Base-by-base conservation (phyloP, 192 early-diverging fungal species). In the Pilobolus umbonatus region DNA sequence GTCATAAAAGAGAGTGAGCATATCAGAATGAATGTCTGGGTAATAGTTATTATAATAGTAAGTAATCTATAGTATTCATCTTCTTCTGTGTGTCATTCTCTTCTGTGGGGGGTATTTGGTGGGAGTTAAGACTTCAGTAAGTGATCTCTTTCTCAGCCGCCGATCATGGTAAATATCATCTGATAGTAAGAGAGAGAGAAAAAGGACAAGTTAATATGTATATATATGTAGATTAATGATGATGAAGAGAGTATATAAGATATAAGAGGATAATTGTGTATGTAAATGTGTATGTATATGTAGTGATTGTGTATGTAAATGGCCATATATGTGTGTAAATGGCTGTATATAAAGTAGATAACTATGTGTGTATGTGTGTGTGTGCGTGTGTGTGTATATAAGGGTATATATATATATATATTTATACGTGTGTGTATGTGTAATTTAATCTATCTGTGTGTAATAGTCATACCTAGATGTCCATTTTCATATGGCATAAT, bases 101-200 rank as follows among this genome's bases (percentile, higher is more conserved):
- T 54, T 54, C 31, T 54, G 52, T 34, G 52, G 52, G 11, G 52
- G 52, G 52, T 54, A 54, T 54, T 54, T 54, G 19, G 52, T 54
- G 14, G 32, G 52, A 36, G 52, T 5, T 14, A 54, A 22, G 21
- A 34, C 52, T 21, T 54, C 52, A 54, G 52, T 35, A 14, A 22
- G 34, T 11, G 52, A 54, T 54, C 52, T 38, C 35, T 54, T 54
- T 54, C 52, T 34, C 14, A 38, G 21, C 19, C 52, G 31, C 26
- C 52, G 52, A 54, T 54, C 52, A 38, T 46, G 45, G 26, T 54
- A 54, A 17, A 54, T 35, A 54, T 54, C 52, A 54, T 54, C 52
- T 54, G 39, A 42, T 12, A 15, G 19, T 17, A 42, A 10, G 19
- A 15, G 5, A 10, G 4, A 12, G 6, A 42, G 11, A 8, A 35